A percentile compares a stretch with the other conserved stretches of the same genome.
phyloP scores from a whole-genome alignment of 352 stramenopile species.

The Sclerospora graminicola region DNA sequence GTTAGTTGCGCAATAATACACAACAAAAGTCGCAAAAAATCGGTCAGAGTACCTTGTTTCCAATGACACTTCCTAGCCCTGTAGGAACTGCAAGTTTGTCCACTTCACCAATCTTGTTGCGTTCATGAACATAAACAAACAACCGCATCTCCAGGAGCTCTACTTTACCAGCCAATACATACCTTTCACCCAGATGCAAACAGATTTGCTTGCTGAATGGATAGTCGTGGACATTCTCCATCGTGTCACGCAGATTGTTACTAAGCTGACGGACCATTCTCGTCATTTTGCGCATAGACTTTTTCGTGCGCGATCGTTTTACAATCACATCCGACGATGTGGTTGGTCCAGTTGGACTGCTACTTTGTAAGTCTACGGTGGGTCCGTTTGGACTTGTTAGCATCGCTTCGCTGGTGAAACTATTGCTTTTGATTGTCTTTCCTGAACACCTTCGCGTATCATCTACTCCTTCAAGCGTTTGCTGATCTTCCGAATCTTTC shows the following conservation, averaged over 20 bases:
- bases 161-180: constrained; percentile 49
- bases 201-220: constrained; percentile 48
- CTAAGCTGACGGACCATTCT: constrained; percentile 56
- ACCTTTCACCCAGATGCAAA: constrained; percentile 47
- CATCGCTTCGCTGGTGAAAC: too few relatives aligned
- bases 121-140: constrained; percentile 55
- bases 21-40: too few relatives aligned
- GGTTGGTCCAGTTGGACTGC: neutral
- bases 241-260: constrained; percentile 49
- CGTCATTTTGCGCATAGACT: constrained; percentile 55
- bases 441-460: too few relatives aligned
- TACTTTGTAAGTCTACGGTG: constrained; percentile 3
- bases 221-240: constrained; percentile 50
- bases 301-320: constrained; percentile 56
- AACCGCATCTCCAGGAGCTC: constrained; percentile 80
- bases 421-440: too few relatives aligned
- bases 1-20: too few relatives aligned
- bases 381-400: too few relatives aligned
- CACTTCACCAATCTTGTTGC: constrained; percentile 42
- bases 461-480: too few relatives aligned
- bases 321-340: constrained; percentile 40
- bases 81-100: constrained; percentile 69
- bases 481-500: too few relatives aligned
- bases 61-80: constrained; percentile 66
- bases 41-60: constrained; percentile 55